Conservation (phyloP, 192 early-diverging fungal genomes). For the Hyaloraphidium curvatum region DNA sequence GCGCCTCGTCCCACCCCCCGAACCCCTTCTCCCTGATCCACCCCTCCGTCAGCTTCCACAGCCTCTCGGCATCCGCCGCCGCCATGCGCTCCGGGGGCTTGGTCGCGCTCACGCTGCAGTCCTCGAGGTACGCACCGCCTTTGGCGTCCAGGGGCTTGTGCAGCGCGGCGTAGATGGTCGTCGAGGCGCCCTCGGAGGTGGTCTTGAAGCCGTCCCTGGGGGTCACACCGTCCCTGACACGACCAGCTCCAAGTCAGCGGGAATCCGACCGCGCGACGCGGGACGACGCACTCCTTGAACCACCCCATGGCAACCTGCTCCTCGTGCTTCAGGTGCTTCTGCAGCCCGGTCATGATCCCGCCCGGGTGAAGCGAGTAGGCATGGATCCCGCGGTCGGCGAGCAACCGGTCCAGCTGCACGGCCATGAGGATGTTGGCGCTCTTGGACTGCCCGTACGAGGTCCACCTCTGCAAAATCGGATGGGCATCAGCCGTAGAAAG, state of each 20-base stretch:
- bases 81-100: neutral
- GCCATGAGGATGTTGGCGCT: neutral
- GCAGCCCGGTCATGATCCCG: constrained; percentile 1
- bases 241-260: too few relatives aligned
- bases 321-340: neutral
- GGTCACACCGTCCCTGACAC: too few relatives aligned
- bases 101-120: neutral
- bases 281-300: neutral
- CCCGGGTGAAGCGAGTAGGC: neutral
- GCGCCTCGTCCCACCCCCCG: too few relatives aligned
- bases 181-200: neutral
- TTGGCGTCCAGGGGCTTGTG: neutral
- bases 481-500: neutral
- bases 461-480: neutral
- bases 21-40: too few relatives aligned
- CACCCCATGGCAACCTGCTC: neutral
- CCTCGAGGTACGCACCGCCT: constrained; percentile 1
- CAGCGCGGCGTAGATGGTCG: neutral
- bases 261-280: too few relatives aligned
- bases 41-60: neutral
- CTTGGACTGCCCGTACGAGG: neutral
- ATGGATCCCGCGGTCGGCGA: neutral
- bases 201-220: neutral
- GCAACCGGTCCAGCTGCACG: neutral
- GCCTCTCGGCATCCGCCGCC: neutral